Conservation (phyloP, 1,139 yeast genomes). For the Debaryomyces psychrophilus region DNA sequence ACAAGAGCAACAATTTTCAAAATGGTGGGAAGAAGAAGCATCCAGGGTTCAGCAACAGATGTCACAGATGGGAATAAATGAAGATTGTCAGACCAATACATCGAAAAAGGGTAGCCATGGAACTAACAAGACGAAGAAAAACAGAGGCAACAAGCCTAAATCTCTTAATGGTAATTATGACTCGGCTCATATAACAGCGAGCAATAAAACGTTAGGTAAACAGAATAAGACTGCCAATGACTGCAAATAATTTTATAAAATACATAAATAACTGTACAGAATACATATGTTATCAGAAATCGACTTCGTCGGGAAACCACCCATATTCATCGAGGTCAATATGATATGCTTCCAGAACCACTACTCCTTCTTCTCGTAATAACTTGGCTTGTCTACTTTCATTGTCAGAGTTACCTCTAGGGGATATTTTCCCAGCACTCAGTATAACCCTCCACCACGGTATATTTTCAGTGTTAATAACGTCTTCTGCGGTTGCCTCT, state of each 20-base stretch:
- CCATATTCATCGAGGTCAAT: slow-evolving; percentile 56
- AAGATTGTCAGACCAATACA: slow-evolving; percentile 6
- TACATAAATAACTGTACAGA: slow-evolving; percentile 1
- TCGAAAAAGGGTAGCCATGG: slow-evolving; percentile 8
- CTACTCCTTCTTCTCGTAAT: slow-evolving; percentile 54
- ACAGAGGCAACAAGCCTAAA: slow-evolving; percentile 15
- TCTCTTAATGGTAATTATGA: neutral
- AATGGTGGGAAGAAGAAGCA: slow-evolving; percentile 82
- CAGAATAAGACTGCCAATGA: slow-evolving; percentile 5
- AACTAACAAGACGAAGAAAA: slow-evolving; percentile 7
- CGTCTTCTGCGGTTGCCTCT: slow-evolving; percentile 22
- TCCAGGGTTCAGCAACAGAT: slow-evolving; percentile 56
- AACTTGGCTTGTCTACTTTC: slow-evolving; percentile 49
- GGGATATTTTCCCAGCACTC: slow-evolving; percentile 63
- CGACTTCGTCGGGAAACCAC: slow-evolving; percentile 62
- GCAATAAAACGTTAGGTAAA: slow-evolving; percentile 4
- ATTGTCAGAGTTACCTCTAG: slow-evolving; percentile 48
- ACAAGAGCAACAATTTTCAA: slow-evolving; percentile 77
- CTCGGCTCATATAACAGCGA: neutral
- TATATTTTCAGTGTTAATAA: slow-evolving; percentile 36
- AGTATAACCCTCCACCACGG: slow-evolving; percentile 86
- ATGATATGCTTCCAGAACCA: slow-evolving; percentile 37
- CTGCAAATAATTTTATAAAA: slow-evolving; percentile 3
- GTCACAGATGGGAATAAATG: slow-evolving; percentile 19
- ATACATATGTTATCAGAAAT: neutral